phyloP scores from a whole-genome alignment of 2,329 filamentous ascomycete genomes.

The Venturia effusa region DNA sequence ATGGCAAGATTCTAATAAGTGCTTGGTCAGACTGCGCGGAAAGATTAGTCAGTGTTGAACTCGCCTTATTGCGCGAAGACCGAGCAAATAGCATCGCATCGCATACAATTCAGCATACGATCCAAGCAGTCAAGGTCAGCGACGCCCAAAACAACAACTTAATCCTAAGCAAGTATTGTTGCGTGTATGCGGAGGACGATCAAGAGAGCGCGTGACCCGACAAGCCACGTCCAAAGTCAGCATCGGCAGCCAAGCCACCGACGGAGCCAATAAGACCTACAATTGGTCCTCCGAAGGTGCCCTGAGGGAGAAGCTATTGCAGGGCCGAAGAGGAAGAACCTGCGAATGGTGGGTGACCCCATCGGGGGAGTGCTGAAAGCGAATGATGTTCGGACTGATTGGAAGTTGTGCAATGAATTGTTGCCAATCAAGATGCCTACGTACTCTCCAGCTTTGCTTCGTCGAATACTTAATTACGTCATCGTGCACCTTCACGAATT shows the following conservation, averaged over 20 bases:
- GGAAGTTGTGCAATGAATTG: not conserved
- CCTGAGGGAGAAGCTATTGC: too few relatives aligned
- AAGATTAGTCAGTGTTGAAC: not conserved
- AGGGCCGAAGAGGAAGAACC: not conserved
- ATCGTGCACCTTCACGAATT: not conserved
- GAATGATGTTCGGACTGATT: not conserved
- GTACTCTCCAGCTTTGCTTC: not conserved
- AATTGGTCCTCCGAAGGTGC: not conserved
- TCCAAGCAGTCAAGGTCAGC: constrained; percentile 45
- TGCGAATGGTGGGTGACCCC: not conserved
- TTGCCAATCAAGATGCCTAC: not conserved
- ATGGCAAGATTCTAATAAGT: not conserved
- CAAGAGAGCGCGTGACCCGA: not conserved
- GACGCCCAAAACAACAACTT: constrained; percentile 44
- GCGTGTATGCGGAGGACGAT: too few relatives aligned
- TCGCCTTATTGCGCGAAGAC: not conserved
- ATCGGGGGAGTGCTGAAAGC: not conserved
- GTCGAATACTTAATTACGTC: not conserved
- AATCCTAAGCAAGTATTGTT: too few relatives aligned
- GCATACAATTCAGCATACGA: constrained; percentile 40
- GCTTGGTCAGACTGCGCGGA: constrained; percentile 17
- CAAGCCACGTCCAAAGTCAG: not conserved
- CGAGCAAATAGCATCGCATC: constrained; percentile 36
- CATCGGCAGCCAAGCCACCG: not conserved
- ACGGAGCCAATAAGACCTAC: not conserved